phyloP scores from a whole-genome alignment of 164 flowering plant species.

The Cinnamomum micranthum region DNA sequence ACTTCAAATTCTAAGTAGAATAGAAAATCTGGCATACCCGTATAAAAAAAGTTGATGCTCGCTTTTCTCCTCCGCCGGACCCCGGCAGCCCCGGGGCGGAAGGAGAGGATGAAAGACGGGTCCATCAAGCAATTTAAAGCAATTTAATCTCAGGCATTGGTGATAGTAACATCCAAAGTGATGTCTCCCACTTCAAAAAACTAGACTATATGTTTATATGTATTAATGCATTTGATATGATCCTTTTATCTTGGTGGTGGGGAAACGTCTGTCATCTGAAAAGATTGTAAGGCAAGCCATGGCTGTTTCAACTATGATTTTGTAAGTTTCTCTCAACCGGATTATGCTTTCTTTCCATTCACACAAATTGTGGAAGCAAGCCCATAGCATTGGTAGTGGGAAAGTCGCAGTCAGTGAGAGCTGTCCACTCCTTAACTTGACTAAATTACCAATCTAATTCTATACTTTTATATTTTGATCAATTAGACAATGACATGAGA shows the following conservation, averaged over 20 bases:
- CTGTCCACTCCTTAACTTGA: neutral
- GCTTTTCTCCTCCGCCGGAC: too few relatives aligned
- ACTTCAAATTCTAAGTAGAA: too few relatives aligned
- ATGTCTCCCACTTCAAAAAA: neutral
- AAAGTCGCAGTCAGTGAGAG: neutral
- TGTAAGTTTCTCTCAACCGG: neutral
- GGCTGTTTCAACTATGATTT: neutral
- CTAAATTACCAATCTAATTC: neutral
- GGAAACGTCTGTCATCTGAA: neutral
- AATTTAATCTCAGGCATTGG: neutral
- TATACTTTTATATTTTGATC: too few relatives aligned
- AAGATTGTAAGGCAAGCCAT: neutral
- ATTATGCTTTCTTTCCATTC: neutral
- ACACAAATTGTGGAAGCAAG: too few relatives aligned
- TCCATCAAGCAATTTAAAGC: neutral
- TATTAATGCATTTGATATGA: neutral
- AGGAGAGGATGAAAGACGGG: too few relatives aligned
- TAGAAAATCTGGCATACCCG: too few relatives aligned
- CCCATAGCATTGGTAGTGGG: too few relatives aligned
- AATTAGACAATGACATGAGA: neutral
- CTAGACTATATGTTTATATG: neutral
- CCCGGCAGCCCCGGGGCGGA: too few relatives aligned
- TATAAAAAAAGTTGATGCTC: too few relatives aligned
- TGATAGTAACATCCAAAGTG: neutral
- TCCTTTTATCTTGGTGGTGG: neutral